Base-by-base conservation (phyloP, 1,284 basidiomycete genomes). In the Leucoagaricus sp. region DNA sequence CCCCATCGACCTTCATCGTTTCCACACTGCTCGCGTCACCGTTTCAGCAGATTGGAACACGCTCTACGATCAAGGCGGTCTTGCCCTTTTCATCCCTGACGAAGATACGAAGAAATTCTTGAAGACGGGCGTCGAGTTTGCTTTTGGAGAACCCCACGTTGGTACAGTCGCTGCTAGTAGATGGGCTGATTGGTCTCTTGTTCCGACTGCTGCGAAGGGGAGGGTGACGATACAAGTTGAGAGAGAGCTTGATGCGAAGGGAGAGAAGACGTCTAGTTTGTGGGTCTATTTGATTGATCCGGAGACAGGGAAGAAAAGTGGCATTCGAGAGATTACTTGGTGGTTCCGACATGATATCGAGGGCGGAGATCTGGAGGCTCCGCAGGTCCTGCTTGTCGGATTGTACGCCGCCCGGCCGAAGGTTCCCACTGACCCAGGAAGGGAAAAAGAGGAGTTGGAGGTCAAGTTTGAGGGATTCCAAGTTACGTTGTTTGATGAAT, bases 111-210 rank as follows among this genome's bases (percentile, higher is more conserved):
- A 62, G 42, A 69, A 69, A 42, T 69, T 65, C 63, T 57, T 67
- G 34, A 69, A 69, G 58, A 67, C 66, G 0, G 67, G 67, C 10
- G 65, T 69, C 57, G 67, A 69, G 42, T 69, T 61, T 53, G 66
- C 65, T 38, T 61, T 61, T 55, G 67, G 64, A 13, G 64, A 63
- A 47, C 66, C 67, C 3, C 62, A 63, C 31, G 63, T 69, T 15
- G 62, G 67, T 34, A 65, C 67, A 0, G 67, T 69, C 33, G 67
- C 64, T 5, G 65, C 66, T 1, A 67, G 65, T 50, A 61, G 67
- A 44, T 69, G 67, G 67, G 62, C 60, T 13, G 67, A 69, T 46
- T 69, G 67, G 67, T 67, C 66, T 2, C 57, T 69, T 12, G 67
- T 66, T 4, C 64, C 66, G 7, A 58, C 64, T 4, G 55, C 55